Conservation (phyloP, 148 eudicot genomes). For the Bassia scoparia region DNA sequence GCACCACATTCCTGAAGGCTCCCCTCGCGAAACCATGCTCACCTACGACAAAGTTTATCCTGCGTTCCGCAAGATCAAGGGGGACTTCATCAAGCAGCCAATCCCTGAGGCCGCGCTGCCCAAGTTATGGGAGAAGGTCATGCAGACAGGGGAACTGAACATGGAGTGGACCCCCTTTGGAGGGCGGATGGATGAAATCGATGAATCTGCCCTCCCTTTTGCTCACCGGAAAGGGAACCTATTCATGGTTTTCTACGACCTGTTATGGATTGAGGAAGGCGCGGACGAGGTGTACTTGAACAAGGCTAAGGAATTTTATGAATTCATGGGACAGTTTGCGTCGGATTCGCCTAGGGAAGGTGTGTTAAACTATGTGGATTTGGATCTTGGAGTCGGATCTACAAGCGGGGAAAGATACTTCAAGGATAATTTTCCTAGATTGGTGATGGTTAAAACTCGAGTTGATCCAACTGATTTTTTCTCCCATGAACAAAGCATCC, state of each 20-base stretch:
- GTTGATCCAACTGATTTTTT: slow-evolving; percentile 22
- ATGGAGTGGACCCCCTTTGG: slow-evolving; percentile 24
- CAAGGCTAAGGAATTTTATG: slow-evolving; percentile 12
- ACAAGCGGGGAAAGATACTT: slow-evolving; percentile 7
- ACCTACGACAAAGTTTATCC: not conserved
- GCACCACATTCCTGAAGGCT: slow-evolving; percentile 13
- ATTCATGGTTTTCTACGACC: slow-evolving; percentile 8
- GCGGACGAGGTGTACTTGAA: not conserved
- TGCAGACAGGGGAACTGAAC: not conserved
- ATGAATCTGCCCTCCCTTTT: slow-evolving; percentile 1
- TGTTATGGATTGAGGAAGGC: slow-evolving; percentile 7
- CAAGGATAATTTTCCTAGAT: slow-evolving; percentile 5
- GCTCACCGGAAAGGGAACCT: slow-evolving; percentile 10
- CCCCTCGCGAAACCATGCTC: slow-evolving; percentile 16
- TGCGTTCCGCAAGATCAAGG: slow-evolving; percentile 5
- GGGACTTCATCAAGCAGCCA: slow-evolving; percentile 14
- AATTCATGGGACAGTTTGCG: slow-evolving; percentile 8
- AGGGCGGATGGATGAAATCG: slow-evolving; percentile 18
- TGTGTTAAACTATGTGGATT: slow-evolving; percentile 14
- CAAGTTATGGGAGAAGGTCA: not conserved
- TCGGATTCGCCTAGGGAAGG: slow-evolving; percentile 16
- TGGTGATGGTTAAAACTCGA: slow-evolving; percentile 13
- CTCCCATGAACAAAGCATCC: slow-evolving; percentile 20
- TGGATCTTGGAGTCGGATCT: slow-evolving; percentile 12
- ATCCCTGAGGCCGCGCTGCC: slow-evolving; percentile 3